These are phyloP conservation scores for Tilletia horrida DNA, from an alignment of 1,284 basidiomycete genomes.

Conservation along the genomic window DNA sequence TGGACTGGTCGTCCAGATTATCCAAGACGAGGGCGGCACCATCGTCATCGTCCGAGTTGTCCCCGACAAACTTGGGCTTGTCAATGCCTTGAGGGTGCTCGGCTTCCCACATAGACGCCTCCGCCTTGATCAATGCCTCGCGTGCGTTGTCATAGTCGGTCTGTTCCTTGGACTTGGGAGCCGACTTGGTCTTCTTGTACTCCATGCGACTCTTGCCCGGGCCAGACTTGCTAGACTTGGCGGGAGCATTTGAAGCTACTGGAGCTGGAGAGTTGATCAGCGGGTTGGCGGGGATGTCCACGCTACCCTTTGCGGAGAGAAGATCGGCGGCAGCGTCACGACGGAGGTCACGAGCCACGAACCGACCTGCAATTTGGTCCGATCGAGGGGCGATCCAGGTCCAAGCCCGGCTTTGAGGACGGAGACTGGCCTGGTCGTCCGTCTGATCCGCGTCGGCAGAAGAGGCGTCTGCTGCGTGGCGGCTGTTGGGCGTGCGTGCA, in stretches of 20 bases:
- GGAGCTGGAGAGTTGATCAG: background rate
- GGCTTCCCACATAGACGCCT: conserved; percentile 7
- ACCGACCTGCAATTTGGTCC: background rate
- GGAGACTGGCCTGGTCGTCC: background rate
- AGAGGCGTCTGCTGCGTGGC: background rate
- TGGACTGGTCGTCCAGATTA: no score
- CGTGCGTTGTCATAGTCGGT: background rate
- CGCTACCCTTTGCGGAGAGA: background rate
- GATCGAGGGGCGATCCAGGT: background rate
- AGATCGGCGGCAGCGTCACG: background rate
- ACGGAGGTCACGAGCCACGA: background rate
- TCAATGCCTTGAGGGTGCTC: background rate
- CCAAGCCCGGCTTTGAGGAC: background rate
- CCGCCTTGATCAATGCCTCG: conserved; percentile 5
- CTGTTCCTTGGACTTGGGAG: background rate
- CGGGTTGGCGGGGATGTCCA: background rate
- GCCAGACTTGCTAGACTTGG: background rate
- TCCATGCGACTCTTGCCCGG: background rate
- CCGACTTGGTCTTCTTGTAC: conserved; percentile 1
- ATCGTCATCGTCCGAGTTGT: no score
- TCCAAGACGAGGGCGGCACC: no score
- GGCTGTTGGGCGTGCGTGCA: no score
- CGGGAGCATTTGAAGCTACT: background rate
- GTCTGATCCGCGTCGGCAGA: background rate
- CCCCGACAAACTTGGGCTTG: background rate